Conservation (phyloP, 2,329 filamentous ascomycete species). For the Magnaporthales sp. region DNA sequence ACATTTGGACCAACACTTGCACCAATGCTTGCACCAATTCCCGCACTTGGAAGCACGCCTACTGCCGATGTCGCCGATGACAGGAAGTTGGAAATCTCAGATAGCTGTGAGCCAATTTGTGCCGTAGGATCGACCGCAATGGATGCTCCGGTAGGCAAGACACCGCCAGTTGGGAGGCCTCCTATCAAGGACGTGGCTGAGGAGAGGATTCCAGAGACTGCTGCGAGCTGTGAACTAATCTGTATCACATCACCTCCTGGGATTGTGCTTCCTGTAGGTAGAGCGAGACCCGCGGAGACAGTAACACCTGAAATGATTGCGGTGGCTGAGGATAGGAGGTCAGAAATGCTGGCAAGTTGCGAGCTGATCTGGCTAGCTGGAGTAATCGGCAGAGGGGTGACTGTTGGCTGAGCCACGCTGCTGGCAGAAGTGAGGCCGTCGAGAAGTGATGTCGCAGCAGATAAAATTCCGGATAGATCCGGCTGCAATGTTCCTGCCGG, state of each 20-base stretch:
- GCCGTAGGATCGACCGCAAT: neutral
- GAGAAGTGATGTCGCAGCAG: neutral
- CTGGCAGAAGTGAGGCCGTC: neutral
- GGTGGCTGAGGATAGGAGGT: neutral
- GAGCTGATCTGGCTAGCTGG: neutral
- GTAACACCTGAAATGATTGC: neutral
- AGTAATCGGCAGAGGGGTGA: neutral
- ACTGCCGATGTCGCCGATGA: neutral
- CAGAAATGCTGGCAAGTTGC: neutral
- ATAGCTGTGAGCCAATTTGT: neutral
- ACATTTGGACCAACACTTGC: neutral
- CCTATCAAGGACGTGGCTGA: neutral
- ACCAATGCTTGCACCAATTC: too few species aligned
- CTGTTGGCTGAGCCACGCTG: neutral
- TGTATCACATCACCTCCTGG: too few species aligned
- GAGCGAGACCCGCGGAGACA: neutral
- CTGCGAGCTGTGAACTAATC: neutral
- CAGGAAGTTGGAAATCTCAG: neutral
- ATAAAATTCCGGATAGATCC: neutral
- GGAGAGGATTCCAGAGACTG: neutral
- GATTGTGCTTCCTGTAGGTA: neutral
- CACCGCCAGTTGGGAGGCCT: neutral
- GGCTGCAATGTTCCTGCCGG: neutral
- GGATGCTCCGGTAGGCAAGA: neutral
- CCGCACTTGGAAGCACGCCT: neutral